Conservation (phyloP, 2,329 filamentous ascomycete species). For the Niveomyces coronatus region DNA sequence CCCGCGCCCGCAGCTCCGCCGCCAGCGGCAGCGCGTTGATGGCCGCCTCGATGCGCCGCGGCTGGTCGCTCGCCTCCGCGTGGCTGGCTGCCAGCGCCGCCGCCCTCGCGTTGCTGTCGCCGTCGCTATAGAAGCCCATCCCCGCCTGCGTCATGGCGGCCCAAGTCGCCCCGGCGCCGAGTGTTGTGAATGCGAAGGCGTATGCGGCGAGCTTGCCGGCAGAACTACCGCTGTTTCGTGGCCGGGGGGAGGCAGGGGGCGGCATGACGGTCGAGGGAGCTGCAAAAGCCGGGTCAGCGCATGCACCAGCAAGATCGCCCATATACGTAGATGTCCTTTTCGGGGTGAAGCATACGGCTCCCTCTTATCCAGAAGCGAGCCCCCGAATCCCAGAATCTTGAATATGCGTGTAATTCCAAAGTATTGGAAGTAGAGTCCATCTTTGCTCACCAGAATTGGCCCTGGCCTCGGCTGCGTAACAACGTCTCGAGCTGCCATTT, state of each 20-base stretch:
- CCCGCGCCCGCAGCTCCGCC: constrained; percentile 53
- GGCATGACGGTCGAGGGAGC: constrained; percentile 2
- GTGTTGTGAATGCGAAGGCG: constrained; percentile 20
- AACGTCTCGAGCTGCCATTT: constrained; percentile 13
- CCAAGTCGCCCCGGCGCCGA: constrained; percentile 26
- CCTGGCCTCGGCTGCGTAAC: constrained; percentile 14
- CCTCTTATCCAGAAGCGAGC: too few species aligned
- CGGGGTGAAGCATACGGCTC: too few species aligned
- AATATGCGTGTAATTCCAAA: too few species aligned
- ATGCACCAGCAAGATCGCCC: neutral
- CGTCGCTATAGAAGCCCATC: constrained; percentile 43
- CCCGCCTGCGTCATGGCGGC: constrained; percentile 24
- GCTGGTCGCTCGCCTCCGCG: constrained; percentile 39
- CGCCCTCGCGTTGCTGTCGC: constrained; percentile 54
- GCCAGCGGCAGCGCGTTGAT: constrained; percentile 71
- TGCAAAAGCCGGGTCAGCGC: too few species aligned
- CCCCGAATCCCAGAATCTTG: too few species aligned
- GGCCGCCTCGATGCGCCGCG: constrained; percentile 54
- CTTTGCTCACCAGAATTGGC: constrained; percentile 16
- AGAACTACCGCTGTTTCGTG: constrained; percentile 14
- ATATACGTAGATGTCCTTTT: neutral
- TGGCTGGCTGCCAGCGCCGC: constrained; percentile 39
- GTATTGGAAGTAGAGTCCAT: neutral
- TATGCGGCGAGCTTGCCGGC: constrained; percentile 18
- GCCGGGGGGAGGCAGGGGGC: neutral